Evolutionary conservation across 2,329 filamentous ascomycete species (phyloP), one percentile per base, ranked within the genome.

Genomic region (Hawksworthiomyces lignivorus): DNA sequence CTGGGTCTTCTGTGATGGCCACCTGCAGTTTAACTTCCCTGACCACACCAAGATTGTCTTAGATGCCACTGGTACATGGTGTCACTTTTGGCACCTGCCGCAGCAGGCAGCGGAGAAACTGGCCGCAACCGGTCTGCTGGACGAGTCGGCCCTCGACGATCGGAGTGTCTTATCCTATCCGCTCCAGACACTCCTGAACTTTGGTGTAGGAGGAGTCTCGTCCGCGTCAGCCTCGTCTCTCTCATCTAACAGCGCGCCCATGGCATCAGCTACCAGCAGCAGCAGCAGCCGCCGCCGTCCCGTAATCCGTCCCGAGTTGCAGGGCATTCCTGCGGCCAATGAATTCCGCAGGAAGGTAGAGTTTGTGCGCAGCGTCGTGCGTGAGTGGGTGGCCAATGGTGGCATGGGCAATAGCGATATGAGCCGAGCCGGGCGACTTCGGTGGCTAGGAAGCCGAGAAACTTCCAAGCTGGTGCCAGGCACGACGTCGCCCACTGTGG

Each of bases 31-130:
- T 63, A 90, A 92, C 63, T 92, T 92, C 60, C 85, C 86, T 3
- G 86, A 92, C 52, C 86, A 92, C 59, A 90, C 86, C 45, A 92
- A 92, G 63, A 75, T 92, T 41, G 82, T 90, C 11, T 65, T 92
- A 20, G 85, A 87, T 44, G 67, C 81, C 1, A 76, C 82, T 22
- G 85, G 83, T n/a, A 77, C 73, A 1, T 83, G 80, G 70, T 82
- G 84, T 51, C 82, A 86, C 56, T 87, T 88, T 56, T 84, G 84
- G 65, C 82, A 86, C 54, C 75, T 89, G 17, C 77, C 83, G 0
- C 67, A 77, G n/a, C 77, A 83, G 45, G 84, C 84, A 1, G 79
- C 83, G 3, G 68, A 76, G 49, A 73, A 78, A 29, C 73, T 90
- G 10, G 70, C 75, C 4, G 62, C 70, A 22, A 78, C 77, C 2